Evolutionary conservation across 164 flowering plant genomes (phyloP), one percentile per base, ranked within the genome.

Genomic region (Vitis cinerea): DNA sequence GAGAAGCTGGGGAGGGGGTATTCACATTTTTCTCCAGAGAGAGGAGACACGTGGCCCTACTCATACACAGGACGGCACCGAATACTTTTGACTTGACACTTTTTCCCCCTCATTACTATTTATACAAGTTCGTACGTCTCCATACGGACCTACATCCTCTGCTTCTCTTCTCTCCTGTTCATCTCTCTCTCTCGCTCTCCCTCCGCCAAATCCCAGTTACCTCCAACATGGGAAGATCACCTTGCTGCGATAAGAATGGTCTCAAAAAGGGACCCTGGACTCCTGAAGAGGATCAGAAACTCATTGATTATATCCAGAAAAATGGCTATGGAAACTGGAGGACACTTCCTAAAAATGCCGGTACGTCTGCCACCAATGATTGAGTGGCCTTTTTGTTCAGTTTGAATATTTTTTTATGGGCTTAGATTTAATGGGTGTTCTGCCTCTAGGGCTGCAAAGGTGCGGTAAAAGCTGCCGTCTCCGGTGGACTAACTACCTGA

Each of bases 181-280:
- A 49, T 27, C 17, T 56, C 10, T 51, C 56, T 63, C 44, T 31
- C 54, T 19, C 66, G 17, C 44, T 63, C 16, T 4, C n/a, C 37
- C 55, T 73, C 58, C 12, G 62, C 53, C 29, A 29, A 44, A 23
- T 23, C 27, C 27, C 29, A 60, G 6, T 44, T 0, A 8, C 14
- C 13, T 13, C 50, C 47, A 63, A 47, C 27, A 94, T 94, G 99
- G 99, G 99, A 61, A 91, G 97, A 85, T 71, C 91, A 60, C 98
- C 98, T 56, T 92, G 98, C 69, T 92, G 97, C 76, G 97, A 91
- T 8, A 89, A 87, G 71, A 83, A 84, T 80, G 98, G 98, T 1
- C 74, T 94, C 19, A 94, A 92, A 78, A 94, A 88, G 63, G 98
- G 98, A 3, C 98, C 98, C 23, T 94, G 98, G 98, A 86, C 96